Evolutionary conservation across 306 rosid genomes (phyloP).

Genomic region (Sindora glabra): DNA sequence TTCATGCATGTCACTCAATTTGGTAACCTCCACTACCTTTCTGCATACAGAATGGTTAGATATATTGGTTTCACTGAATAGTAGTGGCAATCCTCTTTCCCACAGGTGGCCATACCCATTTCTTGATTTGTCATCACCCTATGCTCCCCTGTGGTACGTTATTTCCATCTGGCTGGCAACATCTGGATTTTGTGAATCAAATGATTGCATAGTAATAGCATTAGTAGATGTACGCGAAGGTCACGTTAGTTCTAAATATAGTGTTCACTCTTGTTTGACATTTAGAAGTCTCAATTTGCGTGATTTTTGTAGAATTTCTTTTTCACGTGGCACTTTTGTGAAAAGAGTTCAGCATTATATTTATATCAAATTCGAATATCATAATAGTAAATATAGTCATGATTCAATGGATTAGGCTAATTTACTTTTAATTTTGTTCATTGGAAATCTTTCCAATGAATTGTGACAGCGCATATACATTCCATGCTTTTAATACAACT

Average conservation of each 20-base stretch:
- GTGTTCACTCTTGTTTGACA: neutral
- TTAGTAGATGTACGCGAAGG: neutral
- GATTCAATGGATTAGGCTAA: too few species aligned
- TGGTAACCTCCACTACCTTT: constrained; percentile 31
- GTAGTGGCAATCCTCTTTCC: constrained; percentile 9
- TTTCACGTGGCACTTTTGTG: neutral
- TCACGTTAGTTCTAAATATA: neutral
- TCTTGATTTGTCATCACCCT: constrained; percentile 64
- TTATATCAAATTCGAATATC: too few species aligned
- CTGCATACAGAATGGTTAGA: neutral
- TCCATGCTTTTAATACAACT: too few species aligned
- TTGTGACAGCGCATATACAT: too few species aligned
- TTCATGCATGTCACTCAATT: constrained; percentile 45
- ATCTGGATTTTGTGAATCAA: constrained; percentile 3
- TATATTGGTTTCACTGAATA: neutral
- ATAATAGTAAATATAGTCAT: too few species aligned
- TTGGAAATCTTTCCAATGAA: too few species aligned
- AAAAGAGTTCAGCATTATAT: neutral
- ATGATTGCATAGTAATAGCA: neutral
- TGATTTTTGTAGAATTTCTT: neutral
- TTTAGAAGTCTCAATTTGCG: neutral
- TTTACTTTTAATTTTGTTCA: too few species aligned
- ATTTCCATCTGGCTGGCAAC: neutral
- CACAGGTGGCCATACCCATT: constrained; percentile 88
- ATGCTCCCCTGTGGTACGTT: constrained; percentile 64